phyloP scores from a whole-genome alignment of 2,329 filamentous ascomycete species.

The Onygenales sp. region DNA sequence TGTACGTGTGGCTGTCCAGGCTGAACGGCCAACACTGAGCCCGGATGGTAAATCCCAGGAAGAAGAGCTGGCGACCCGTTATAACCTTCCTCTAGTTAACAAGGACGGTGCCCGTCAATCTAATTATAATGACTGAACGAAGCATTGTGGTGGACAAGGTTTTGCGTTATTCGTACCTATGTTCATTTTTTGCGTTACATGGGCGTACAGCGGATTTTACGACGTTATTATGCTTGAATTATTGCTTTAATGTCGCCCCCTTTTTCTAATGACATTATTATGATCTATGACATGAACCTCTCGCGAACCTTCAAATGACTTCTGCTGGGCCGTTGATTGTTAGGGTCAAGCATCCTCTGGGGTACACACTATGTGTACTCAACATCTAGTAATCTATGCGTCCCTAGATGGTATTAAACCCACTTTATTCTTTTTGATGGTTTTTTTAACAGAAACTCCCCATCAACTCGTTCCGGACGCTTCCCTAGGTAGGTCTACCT shows the following conservation, averaged over 20 bases:
- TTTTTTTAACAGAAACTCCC: background rate
- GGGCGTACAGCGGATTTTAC: too few species aligned
- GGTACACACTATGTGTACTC: background rate
- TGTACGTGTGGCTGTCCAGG: constrained; percentile 39
- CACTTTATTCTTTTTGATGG: background rate
- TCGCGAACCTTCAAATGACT: background rate
- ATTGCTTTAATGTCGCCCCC: background rate
- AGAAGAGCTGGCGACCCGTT: constrained; percentile 40
- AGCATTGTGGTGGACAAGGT: background rate
- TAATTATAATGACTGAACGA: constrained; percentile 47
- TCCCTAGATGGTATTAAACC: background rate
- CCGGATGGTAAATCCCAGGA: constrained; percentile 43
- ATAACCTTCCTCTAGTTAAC: constrained; percentile 42
- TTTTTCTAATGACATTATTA: background rate
- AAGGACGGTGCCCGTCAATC: constrained; percentile 48
- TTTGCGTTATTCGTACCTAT: background rate
- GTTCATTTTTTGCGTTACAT: background rate
- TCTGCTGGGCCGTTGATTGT: background rate
- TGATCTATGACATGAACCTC: background rate
- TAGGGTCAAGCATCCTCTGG: background rate
- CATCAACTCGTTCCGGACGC: background rate
- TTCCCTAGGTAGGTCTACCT: background rate
- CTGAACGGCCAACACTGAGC: constrained; percentile 38
- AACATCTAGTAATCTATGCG: background rate
- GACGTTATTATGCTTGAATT: too few species aligned